Evolutionary conservation across 805 yeast species (phyloP), one percentile per base, ranked within the genome.

Genomic region (Yamadazyma phyllophila): DNA sequence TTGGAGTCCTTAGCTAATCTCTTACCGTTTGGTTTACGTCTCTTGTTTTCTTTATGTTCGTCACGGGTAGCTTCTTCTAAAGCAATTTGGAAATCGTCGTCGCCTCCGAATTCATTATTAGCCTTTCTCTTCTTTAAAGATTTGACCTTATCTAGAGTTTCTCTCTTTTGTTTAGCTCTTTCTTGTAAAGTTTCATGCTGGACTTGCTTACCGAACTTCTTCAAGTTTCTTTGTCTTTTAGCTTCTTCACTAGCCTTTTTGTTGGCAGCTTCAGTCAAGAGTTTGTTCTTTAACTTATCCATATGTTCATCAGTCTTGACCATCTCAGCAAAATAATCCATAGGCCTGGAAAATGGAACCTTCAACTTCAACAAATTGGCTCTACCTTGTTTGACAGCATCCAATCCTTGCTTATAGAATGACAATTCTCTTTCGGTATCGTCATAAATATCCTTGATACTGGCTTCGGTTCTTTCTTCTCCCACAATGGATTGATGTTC

Each of bases 281-380:
- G 76, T 67, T 88, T 89, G 59, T 74, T 71, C 75, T 88, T 90
- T 61, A 94, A 78, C 68, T 82, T 88, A 61, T 89, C 97, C 99
- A 94, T 94, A 67, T 94, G 99, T 65, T 89, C 97, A 66, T 94
- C 99, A 44, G 91, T 84, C 73, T 94, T 94, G 49, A 90, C 88
- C 99, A 94, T 94, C 69, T 94, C 99, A 14, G 99, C 99, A 71
- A 94, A 94, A 66, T 88, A 94, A 64, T 94, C 99, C 59, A 80
- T 71, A 31, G 99, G 99, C 66, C 99, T 81, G 26, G 95, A 76
- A 65, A 94, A 94, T 49, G 97, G 89, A 27, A 92, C 82, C 60
- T 84, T 83, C 54, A 87, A 76, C 59, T 82, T 82, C 46, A 82
- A 69, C 35, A 87, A 72, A 44, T 79, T 78, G 39, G 75, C 64